phyloP scores from a whole-genome alignment of 306 rosid genomes.

The Cucumis hystrix region DNA sequence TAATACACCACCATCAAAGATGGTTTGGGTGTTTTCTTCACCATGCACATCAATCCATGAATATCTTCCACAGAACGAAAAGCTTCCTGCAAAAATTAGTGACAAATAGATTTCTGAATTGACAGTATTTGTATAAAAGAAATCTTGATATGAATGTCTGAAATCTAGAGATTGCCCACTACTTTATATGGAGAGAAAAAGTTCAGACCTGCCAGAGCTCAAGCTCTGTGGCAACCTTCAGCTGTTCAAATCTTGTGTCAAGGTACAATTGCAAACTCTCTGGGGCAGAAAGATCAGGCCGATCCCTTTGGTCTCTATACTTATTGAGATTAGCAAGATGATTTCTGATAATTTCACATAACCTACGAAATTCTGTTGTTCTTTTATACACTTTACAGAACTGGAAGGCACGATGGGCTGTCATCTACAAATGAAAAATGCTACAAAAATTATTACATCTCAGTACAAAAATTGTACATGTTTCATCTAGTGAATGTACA shows the following conservation, averaged over 20 bases:
- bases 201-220: constrained; percentile 87
- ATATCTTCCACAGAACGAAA: constrained; percentile 92
- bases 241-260: constrained; percentile 94
- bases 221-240: constrained; percentile 86
- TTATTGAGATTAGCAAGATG: constrained; percentile 82
- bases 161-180: not conserved
- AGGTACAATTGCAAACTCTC: constrained; percentile 90
- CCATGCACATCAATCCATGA: constrained; percentile 95
- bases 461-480: not conserved
- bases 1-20: constrained; percentile 93
- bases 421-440: constrained; percentile 49
- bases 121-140: not conserved
- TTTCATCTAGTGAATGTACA: not conserved
- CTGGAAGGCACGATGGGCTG: constrained; percentile 98
- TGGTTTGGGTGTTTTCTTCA: constrained; percentile 85
- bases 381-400: constrained; percentile 95
- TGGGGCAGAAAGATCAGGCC: constrained; percentile 80
- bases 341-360: constrained; percentile 86
- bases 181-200: not conserved
- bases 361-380: constrained; percentile 84
- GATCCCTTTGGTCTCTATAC: constrained; percentile 88
- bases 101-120: not conserved
- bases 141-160: not conserved
- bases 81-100: constrained; percentile 60
- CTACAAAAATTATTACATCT: not conserved